phyloP scores from a whole-genome alignment of 495 filamentous ascomycete genomes.

The Oidiodendron maius region DNA sequence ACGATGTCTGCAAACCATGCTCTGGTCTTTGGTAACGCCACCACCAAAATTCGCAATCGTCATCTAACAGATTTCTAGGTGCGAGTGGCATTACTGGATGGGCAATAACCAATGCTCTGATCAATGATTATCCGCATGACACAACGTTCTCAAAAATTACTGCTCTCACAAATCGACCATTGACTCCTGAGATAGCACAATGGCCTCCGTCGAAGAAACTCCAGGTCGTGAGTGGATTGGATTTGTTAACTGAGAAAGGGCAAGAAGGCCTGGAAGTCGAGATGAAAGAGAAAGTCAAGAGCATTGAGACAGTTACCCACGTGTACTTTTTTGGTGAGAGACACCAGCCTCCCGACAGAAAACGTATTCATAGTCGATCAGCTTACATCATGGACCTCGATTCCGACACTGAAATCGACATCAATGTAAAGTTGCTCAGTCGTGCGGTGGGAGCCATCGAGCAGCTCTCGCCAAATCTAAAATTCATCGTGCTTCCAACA shows the following conservation, averaged over 20 bases:
- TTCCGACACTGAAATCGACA: constrained; percentile 23
- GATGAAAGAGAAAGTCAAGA: constrained; percentile 31
- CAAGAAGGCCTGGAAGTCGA: constrained; percentile 28
- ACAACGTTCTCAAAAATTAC: constrained; percentile 36
- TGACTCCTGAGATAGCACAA: constrained; percentile 28
- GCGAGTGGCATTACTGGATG: constrained; percentile 38
- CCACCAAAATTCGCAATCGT: background rate
- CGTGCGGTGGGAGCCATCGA: constrained; percentile 13
- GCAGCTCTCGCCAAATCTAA: constrained; percentile 24
- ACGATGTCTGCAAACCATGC: constrained; percentile 5
- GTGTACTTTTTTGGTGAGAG: constrained; percentile 35
- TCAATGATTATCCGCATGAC: constrained; percentile 33
- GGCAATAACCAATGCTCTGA: constrained; percentile 38
- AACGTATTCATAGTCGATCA: background rate
- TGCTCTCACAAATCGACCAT: constrained; percentile 37
- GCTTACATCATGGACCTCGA: constrained; percentile 27
- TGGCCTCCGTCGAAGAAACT: constrained; percentile 37
- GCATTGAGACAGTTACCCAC: constrained; percentile 35
- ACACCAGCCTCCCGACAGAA: background rate
- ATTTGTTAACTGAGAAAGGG: constrained; percentile 29
- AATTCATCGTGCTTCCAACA: constrained; percentile 32
- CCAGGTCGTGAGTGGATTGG: constrained; percentile 35
- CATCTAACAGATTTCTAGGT: constrained; percentile 5
- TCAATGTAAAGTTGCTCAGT: constrained; percentile 27
- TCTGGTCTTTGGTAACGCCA: constrained; percentile 8